Percentiles rank a stretch among this genome's conserved stretches.
These are phyloP conservation scores for Neoboletus magnificus DNA, from an alignment of 768 basidiomycete genomes.

Conservation along the genomic window DNA sequence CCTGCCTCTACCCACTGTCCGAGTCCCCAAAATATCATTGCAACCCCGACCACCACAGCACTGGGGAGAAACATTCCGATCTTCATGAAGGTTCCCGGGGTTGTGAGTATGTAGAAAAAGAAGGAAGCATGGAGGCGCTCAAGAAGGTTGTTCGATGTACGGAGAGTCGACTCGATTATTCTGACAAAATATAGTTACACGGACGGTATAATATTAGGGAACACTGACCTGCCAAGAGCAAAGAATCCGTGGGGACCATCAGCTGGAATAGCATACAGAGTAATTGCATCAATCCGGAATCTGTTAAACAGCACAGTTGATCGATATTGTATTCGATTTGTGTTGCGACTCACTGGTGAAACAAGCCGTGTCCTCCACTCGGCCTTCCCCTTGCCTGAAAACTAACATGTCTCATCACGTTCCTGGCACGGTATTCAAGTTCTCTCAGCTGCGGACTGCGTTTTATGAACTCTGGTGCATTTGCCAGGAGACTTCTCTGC, in stretches of 20 bases:
- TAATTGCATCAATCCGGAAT: conserved; percentile 93
- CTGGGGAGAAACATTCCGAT: conserved; percentile 91
- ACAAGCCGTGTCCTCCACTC: conserved; percentile 87
- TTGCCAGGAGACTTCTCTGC: conserved; percentile 33
- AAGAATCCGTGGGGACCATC: conserved; percentile 94
- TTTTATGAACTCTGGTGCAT: conserved; percentile 46
- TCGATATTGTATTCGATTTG: background rate
- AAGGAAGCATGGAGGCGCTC: conserved; percentile 97
- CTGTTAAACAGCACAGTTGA: conserved; percentile 37
- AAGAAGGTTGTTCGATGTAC: conserved; percentile 90
- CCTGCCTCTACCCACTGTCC: conserved; percentile 65
- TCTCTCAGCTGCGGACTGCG: conserved; percentile 43
- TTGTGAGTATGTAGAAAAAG: conserved; percentile 80
- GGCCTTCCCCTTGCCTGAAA: conserved; percentile 78
- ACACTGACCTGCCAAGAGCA: conserved; percentile 76
- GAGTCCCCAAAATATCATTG: conserved; percentile 83
- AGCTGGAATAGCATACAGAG: conserved; percentile 84
- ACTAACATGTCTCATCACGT: conserved; percentile 64
- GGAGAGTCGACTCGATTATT: conserved; percentile 80
- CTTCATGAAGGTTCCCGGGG: conserved; percentile 69
- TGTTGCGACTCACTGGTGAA: conserved; percentile 62
- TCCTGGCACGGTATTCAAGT: conserved; percentile 58
- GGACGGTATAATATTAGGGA: background rate
- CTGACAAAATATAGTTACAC: conserved; percentile 36
- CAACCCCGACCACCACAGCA: conserved; percentile 77